Percentiles rank a stretch among this genome's conserved stretches.
phyloP scores from a whole-genome alignment of 1,284 basidiomycete species.

The Ustilago loliicola region DNA sequence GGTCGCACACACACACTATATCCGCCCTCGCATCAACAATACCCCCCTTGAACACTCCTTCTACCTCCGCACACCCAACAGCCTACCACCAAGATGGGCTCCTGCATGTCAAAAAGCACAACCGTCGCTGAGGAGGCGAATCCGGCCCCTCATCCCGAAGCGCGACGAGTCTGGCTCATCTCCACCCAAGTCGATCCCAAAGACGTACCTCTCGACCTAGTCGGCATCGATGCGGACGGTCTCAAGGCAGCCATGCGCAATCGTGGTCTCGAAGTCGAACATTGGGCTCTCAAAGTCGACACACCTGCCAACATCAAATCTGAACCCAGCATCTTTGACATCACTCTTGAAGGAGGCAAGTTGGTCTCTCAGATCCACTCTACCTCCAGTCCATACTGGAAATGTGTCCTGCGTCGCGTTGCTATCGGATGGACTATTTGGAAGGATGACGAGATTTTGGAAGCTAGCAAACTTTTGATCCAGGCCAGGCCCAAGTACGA shows the following conservation, averaged over 20 bases:
- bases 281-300: conserved; percentile 54
- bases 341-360: conserved; percentile 32
- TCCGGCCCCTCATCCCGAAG: conserved; percentile 37
- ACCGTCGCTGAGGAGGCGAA: conserved; percentile 18
- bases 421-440: conserved; percentile 51
- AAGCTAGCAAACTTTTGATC: conserved; percentile 39
- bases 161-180: conserved; percentile 43
- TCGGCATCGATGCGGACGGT: conserved; percentile 45
- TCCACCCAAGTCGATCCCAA: conserved; percentile 36
- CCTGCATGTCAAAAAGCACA: conserved; percentile 53
- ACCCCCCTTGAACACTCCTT: not conserved
- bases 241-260: conserved; percentile 50
- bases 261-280: conserved; percentile 49
- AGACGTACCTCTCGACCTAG: conserved; percentile 37
- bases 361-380: conserved; percentile 28
- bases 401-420: conserved; percentile 22
- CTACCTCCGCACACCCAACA: not conserved
- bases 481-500: conserved; percentile 49
- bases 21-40: not conserved
- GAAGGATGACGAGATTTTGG: conserved; percentile 40
- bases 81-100: conserved; percentile 47
- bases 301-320: conserved; percentile 13
- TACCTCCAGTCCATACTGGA: conserved; percentile 41
- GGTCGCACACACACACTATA: not conserved
- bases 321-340: conserved; percentile 42